Evolutionary conservation across 345 rosid species (phyloP).

Genomic region (Firmiana major): DNA sequence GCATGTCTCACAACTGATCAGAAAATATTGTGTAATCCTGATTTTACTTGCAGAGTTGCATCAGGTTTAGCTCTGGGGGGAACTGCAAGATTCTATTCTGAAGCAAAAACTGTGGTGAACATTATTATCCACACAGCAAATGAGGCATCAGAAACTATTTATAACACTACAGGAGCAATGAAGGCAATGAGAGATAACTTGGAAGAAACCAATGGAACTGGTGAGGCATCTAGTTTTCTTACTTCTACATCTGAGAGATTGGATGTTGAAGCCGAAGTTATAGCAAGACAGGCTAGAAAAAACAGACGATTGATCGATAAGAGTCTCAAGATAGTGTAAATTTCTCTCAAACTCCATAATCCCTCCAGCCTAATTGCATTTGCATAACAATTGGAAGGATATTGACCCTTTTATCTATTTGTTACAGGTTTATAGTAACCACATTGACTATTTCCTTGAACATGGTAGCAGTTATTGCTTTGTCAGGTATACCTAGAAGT

Average conservation of each 20-base stretch:
- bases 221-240: conserved; percentile 37
- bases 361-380: no score
- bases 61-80: conserved; percentile 61
- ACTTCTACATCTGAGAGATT: conserved; percentile 39
- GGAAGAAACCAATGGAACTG: conserved; percentile 23
- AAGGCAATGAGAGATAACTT: conserved; percentile 38
- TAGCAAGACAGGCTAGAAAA: conserved; percentile 46
- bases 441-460: conserved; percentile 44
- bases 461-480: conserved; percentile 38
- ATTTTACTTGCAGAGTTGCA: conserved; percentile 39
- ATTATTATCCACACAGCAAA: conserved; percentile 59
- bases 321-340: conserved; percentile 55
- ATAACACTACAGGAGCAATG: conserved; percentile 61
- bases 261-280: conserved; percentile 38
- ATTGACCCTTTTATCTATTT: background rate
- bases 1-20: background rate
- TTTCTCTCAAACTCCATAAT: background rate
- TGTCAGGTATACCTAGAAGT: conserved; percentile 37
- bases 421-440: conserved; percentile 47
- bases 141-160: conserved; percentile 47
- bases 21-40: background rate
- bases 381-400: background rate
- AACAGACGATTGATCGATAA: conserved; percentile 46
- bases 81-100: conserved; percentile 43
- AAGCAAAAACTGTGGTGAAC: conserved; percentile 39